Evolutionary conservation across 768 basidiomycete genomes (phyloP).

Genomic region (Xerocomellus chrysenteron): DNA sequence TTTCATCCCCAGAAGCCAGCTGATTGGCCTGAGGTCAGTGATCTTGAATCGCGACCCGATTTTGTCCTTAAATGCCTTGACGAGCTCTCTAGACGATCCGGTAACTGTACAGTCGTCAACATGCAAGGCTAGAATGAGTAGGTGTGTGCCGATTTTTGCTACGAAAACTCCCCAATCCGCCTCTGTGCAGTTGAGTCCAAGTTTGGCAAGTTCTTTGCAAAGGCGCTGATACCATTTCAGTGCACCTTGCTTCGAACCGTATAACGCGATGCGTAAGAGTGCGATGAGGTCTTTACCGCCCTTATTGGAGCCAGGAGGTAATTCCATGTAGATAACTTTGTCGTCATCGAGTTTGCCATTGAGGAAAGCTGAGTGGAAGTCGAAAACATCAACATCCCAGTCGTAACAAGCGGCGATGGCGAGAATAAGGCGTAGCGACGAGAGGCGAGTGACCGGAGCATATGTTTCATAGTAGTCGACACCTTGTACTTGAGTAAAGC

Average conservation of each 20-base stretch:
- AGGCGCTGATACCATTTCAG: constrained; percentile 11
- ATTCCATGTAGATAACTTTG: constrained; percentile 43
- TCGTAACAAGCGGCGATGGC: background rate
- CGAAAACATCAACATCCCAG: background rate
- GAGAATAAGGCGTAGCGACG: background rate
- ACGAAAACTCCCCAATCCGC: constrained; percentile 6
- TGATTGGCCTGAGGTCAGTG: background rate
- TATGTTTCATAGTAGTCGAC: background rate
- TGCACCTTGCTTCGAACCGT: constrained; percentile 4
- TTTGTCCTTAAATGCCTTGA: constrained; percentile 3
- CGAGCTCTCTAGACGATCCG: background rate
- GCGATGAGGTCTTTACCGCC: constrained; percentile 11
- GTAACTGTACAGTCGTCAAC: constrained; percentile 8
- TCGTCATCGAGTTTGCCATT: constrained; percentile 1
- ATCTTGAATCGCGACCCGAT: background rate
- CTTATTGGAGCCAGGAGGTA: constrained; percentile 32
- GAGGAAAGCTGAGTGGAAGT: background rate
- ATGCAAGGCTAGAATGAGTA: background rate
- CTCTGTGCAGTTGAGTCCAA: background rate
- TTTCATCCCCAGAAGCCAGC: constrained; percentile 12
- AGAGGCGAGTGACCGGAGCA: background rate
- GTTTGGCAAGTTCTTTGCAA: background rate
- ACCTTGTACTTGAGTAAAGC: background rate
- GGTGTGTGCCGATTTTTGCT: background rate
- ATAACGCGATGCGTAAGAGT: background rate